Evolutionary conservation across 495 filamentous ascomycete species (phyloP), one percentile per base, ranked within the genome.

Genomic region (Penicillium turbatum): DNA sequence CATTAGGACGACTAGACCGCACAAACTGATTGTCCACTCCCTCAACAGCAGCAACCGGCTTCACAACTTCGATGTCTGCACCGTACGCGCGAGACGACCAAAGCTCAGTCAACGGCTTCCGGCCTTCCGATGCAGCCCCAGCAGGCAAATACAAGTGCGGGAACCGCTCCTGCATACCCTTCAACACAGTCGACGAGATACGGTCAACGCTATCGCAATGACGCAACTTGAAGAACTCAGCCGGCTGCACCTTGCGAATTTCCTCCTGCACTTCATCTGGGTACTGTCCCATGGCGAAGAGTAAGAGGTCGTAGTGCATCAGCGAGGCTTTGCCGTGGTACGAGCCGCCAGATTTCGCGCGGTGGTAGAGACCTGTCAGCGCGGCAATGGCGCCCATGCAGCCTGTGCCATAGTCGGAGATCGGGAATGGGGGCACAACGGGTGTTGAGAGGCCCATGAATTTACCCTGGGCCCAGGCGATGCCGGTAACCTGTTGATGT

Each of bases 341-440:
- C 1, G 82, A 84, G 7, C 86, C 86, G 31, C 85, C 84, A 42
- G 74, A 58, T 29, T 72, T 82, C 3, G 83, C 82, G 21, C 85
- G 81, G 50, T 77, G 72, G 54, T 78, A 83, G 13, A 89, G 77
- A 24, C 84, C 85, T 0, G 74, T 73, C 40, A 88, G 71, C 5
- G 83, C 85, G 26, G 83, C 82, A 54, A 86, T 78, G 26, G 79
- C 79, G 17, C 85, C 85, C 69, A 86, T 80, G 56, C 80, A 81
- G 24, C 78, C 87, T 2, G 87, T 89, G 27, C 87, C 84, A 66
- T 92, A 90, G 70, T 90, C 88, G 34, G 83, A 88, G 73, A 88
- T 90, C 19, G 87, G 88, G 68, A 90, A 90, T 0, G 86, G 86
- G 42, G 87, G 88, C 0, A 90, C 81, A n/a, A 89, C 80, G 3